Evolutionary conservation across 2,329 filamentous ascomycete species (phyloP).

Genomic region (Cryphonectria nitschkei): DNA sequence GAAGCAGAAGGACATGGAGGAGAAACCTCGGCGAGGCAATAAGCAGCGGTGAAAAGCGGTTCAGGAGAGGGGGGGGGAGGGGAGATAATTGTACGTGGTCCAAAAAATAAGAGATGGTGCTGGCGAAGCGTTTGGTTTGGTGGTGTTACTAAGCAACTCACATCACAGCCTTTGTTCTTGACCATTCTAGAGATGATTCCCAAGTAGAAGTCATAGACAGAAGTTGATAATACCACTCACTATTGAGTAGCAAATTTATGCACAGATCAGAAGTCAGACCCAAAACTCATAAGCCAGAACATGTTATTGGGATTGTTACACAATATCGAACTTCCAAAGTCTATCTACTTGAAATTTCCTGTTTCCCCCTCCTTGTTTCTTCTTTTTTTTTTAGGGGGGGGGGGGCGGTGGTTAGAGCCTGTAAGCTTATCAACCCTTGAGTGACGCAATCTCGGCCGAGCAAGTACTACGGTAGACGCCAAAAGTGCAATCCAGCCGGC

Average conservation of each 20-base stretch:
- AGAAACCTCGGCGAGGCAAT: constrained; percentile 42
- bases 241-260: constrained; percentile 2
- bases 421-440: not conserved
- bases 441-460: constrained; percentile 12
- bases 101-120: too few relatives aligned
- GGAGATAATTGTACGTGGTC: too few relatives aligned
- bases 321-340: not conserved
- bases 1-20: constrained; percentile 60
- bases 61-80: not conserved
- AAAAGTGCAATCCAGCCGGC: not conserved
- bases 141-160: constrained; percentile 4
- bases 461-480: not conserved
- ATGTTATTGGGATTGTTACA: too few relatives aligned
- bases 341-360: not conserved
- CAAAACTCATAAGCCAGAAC: not conserved
- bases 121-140: not conserved
- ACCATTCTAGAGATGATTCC: constrained; percentile 19
- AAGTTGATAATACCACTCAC: not conserved
- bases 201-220: constrained; percentile 6
- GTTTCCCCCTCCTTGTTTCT: not conserved
- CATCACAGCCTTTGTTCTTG: constrained; percentile 10
- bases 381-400: not conserved
- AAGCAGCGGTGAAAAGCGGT: constrained; percentile 37
- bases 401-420: not conserved
- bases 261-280: constrained; percentile 5